phyloP scores from a whole-genome alignment of 768 basidiomycete species.

The Boletus eberwhitei region DNA sequence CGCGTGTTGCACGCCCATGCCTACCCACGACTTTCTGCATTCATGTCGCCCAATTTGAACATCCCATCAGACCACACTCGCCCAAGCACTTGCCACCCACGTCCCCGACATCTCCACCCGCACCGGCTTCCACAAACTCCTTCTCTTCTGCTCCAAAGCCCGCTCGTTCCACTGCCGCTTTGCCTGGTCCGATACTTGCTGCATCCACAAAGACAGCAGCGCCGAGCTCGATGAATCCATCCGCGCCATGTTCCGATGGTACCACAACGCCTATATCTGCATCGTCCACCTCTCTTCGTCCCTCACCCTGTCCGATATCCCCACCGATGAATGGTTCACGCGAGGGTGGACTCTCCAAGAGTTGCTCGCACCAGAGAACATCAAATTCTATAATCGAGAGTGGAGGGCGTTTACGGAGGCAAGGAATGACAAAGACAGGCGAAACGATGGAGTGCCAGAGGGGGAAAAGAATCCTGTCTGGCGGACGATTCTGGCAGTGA shows the following conservation, averaged over 20 bases:
- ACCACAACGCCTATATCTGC: slow-evolving; percentile 16
- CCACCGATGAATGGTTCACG: slow-evolving; percentile 19
- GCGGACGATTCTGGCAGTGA: neutral
- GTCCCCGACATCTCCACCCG: neutral
- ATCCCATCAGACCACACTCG: neutral
- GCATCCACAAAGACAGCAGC: slow-evolving; percentile 24
- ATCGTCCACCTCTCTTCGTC: slow-evolving; percentile 15
- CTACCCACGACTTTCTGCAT: neutral
- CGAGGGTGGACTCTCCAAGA: slow-evolving; percentile 17
- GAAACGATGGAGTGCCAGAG: neutral
- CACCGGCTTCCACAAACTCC: slow-evolving; percentile 6
- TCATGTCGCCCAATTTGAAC: neutral
- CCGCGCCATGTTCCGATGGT: slow-evolving; percentile 28
- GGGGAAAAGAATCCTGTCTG: neutral
- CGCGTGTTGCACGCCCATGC: neutral
- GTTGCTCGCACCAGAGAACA: slow-evolving; percentile 15
- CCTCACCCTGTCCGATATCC: slow-evolving; percentile 7
- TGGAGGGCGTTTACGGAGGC: slow-evolving; percentile 3
- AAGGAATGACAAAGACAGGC: slow-evolving; percentile 5
- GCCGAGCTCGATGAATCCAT: slow-evolving; percentile 25
- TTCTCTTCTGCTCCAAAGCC: slow-evolving; percentile 11
- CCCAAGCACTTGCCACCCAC: neutral
- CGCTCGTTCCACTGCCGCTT: slow-evolving; percentile 3
- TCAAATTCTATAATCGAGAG: slow-evolving; percentile 15
- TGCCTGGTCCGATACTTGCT: slow-evolving; percentile 24